Percentiles rank a stretch among this genome's conserved stretches.
Evolutionary conservation across 805 yeast genomes (phyloP).

Genomic region (Ogataea ramenticola): DNA sequence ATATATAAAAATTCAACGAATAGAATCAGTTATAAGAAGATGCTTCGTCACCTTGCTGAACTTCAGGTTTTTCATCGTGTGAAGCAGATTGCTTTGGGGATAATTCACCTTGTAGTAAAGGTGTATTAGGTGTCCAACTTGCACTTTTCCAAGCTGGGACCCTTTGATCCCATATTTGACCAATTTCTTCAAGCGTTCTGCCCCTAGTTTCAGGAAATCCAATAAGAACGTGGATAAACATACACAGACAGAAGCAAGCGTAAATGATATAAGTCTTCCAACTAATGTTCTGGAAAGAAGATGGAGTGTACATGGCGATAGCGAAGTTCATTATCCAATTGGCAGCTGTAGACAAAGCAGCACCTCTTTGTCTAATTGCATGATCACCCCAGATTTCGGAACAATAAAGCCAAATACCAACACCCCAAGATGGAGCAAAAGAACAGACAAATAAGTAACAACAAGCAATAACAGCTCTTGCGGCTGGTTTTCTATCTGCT

Average conservation of each 20-base stretch:
- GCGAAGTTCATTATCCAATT: slow-evolving; percentile 65
- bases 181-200: slow-evolving; percentile 29
- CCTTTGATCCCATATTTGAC: slow-evolving; percentile 21
- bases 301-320: slow-evolving; percentile 54
- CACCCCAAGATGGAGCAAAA: slow-evolving; percentile 39
- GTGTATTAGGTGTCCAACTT: slow-evolving; percentile 13
- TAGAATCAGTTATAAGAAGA: no score
- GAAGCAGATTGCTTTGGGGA: neutral
- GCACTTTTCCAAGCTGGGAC: slow-evolving; percentile 20
- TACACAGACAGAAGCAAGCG: slow-evolving; percentile 39
- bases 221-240: slow-evolving; percentile 31
- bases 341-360: slow-evolving; percentile 53
- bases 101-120: slow-evolving; percentile 10
- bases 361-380: slow-evolving; percentile 24
- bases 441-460: slow-evolving; percentile 37
- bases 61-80: slow-evolving; percentile 1
- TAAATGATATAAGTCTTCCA: slow-evolving; percentile 51
- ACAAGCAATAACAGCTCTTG: slow-evolving; percentile 37
- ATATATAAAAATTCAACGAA: no score
- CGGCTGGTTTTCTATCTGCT: slow-evolving; percentile 23
- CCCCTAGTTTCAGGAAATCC: slow-evolving; percentile 30
- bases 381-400: slow-evolving; percentile 2
- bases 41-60: no score
- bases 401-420: slow-evolving; percentile 23
- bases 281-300: slow-evolving; percentile 40